Evolutionary conservation across 2,329 filamentous ascomycete genomes (phyloP).

Genomic region (Penicillium brevicompactum): DNA sequence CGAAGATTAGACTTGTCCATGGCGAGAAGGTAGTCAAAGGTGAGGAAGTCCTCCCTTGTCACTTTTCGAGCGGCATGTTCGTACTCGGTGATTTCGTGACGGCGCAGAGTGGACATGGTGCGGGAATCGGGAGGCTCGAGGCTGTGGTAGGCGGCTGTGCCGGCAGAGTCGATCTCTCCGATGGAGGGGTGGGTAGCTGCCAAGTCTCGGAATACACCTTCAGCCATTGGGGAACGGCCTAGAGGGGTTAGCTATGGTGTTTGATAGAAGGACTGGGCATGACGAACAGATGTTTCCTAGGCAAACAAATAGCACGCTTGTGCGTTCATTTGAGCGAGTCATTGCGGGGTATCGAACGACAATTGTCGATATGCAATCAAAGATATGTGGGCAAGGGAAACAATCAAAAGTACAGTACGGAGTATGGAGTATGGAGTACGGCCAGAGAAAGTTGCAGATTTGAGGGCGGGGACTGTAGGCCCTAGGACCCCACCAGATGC

Average conservation of each 20-base stretch:
- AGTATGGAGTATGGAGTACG: background rate
- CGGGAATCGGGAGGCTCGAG: constrained; percentile 77
- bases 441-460: background rate
- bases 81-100: constrained; percentile 76
- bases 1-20: constrained; percentile 87
- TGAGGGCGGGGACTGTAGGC: constrained; percentile 11
- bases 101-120: constrained; percentile 75
- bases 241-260: constrained; percentile 5
- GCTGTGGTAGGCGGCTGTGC: constrained; percentile 84
- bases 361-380: background rate
- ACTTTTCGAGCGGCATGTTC: constrained; percentile 76
- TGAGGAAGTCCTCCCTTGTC: constrained; percentile 70
- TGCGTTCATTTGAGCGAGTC: constrained; percentile 21
- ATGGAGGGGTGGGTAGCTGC: constrained; percentile 63
- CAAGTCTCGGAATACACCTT: constrained; percentile 83
- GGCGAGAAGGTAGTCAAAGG: constrained; percentile 90
- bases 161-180: constrained; percentile 78
- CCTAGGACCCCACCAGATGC: constrained; percentile 1
- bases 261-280: background rate
- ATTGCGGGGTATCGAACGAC: constrained; percentile 16
- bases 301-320: constrained; percentile 91
- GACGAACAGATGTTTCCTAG: constrained; percentile 86
- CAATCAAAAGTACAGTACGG: background rate
- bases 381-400: background rate
- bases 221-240: constrained; percentile 86